These are phyloP conservation scores for Oemleria cerasiformis DNA, from an alignment of 306 rosid genomes.

Conservation along the genomic window DNA sequence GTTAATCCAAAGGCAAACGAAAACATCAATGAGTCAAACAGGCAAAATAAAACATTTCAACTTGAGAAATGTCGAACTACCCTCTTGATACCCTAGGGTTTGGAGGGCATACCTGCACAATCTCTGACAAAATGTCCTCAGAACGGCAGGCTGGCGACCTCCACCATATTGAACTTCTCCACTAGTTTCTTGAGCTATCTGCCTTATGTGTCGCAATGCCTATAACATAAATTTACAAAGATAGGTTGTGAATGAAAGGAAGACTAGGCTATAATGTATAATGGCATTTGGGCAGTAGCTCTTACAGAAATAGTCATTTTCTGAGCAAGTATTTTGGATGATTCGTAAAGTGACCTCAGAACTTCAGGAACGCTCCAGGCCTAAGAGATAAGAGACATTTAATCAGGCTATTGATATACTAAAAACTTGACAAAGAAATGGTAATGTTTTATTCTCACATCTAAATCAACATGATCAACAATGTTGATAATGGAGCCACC, in stretches of 20 bases:
- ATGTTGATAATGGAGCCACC: slow-evolving; percentile 95
- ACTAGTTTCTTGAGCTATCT: slow-evolving; percentile 84
- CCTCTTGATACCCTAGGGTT: background rate
- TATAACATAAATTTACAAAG: slow-evolving; percentile 7
- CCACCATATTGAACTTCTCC: slow-evolving; percentile 91
- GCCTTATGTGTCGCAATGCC: slow-evolving; percentile 89
- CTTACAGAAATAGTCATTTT: slow-evolving; percentile 83
- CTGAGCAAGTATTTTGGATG: slow-evolving; percentile 93
- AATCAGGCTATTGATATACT: background rate
- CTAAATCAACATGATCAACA: slow-evolving; percentile 88
- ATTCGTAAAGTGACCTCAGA: slow-evolving; percentile 87
- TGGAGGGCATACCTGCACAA: slow-evolving; percentile 60
- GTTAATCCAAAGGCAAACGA: too few relatives aligned
- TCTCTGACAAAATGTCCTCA: slow-evolving; percentile 89
- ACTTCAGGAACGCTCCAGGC: slow-evolving; percentile 98
- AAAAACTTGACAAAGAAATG: background rate
- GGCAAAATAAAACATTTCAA: background rate
- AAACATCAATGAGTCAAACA: too few relatives aligned
- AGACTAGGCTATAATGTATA: background rate
- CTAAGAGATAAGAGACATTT: slow-evolving; percentile 28
- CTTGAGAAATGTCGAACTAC: background rate
- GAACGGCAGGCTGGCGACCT: slow-evolving; percentile 96
- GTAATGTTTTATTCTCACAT: slow-evolving; percentile 40
- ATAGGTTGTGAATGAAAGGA: background rate
- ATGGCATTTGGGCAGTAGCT: background rate